These are phyloP conservation scores for Akanthomyces muscarius DNA, from an alignment of 2,329 filamentous ascomycete genomes.

Conservation along the genomic window DNA sequence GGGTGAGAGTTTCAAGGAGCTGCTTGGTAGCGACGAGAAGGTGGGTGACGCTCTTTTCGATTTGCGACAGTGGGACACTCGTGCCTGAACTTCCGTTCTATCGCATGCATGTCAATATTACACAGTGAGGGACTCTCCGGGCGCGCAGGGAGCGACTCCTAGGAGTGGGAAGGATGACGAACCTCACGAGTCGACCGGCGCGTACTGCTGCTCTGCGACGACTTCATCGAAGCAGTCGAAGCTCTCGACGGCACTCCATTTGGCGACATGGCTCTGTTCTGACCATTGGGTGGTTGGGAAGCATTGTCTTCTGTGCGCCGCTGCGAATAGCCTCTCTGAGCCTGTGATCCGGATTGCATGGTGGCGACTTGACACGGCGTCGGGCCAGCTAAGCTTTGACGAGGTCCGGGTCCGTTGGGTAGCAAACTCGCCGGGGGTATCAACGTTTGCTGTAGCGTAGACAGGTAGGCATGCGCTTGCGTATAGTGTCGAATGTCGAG, in stretches of 20 bases:
- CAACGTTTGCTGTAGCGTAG: background rate
- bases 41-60: slow-evolving; percentile 98
- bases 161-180: background rate
- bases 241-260: slow-evolving; percentile 10
- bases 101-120: slow-evolving; percentile 28
- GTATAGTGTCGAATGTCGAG: background rate
- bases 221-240: slow-evolving; percentile 15
- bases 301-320: slow-evolving; percentile 6
- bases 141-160: background rate
- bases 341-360: slow-evolving; percentile 9
- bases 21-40: slow-evolving; percentile 97
- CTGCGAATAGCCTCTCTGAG: slow-evolving; percentile 13
- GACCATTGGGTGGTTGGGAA: background rate
- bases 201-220: slow-evolving; percentile 11
- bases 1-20: slow-evolving; percentile 91
- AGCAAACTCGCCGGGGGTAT: background rate
- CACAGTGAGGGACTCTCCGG: background rate
- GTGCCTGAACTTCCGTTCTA: slow-evolving; percentile 45
- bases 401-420: background rate
- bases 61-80: slow-evolving; percentile 81
- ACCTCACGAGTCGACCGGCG: slow-evolving; percentile 16
- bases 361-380: background rate
- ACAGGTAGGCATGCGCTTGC: background rate
- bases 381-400: background rate
- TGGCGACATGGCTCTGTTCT: slow-evolving; percentile 13